Evolutionary conservation across 768 basidiomycete genomes (phyloP), one percentile per base, ranked within the genome.

Genomic region (Leccinum variicolor): DNA sequence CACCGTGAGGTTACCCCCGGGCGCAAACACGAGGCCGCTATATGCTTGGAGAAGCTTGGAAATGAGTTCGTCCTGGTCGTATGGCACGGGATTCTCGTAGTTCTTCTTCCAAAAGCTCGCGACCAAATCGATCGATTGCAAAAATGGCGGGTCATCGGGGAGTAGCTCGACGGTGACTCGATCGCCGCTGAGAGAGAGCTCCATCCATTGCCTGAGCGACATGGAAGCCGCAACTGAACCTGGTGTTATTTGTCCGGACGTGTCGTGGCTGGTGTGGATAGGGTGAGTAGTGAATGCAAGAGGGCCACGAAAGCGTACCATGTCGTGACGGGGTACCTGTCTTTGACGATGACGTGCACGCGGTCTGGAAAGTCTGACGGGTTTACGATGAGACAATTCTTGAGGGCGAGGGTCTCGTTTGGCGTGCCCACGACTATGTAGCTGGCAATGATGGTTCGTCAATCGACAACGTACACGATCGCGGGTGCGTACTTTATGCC

Each of bases 201-300:
- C 87, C 45, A 94, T 89, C 94, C 94, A 99, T 75, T 91, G 86
- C 10, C 97, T 84, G 58, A 94, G 91, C 57, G 84, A 74, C 23
- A 84, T 79, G 28, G 90, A 88, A 6, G 86, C 85, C n/a, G 89
- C 94, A 28, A 98, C 79, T 2, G 76, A 73, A 3, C 91, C 89
- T 1, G 84, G 84, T 5, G 74, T 74, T 4, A 99, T 69, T 59
- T 82, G 86, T 5, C 83, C 83, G 1, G 90, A 89, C 58, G 87
- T 84, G 64, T 95, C 92, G 61, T 92, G 87, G 48, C 92, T 95
- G 8, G 36, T n/a, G 25, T 29, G 6, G 14, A 53, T 53, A 17
- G 53, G 34, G 58, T 94, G 25, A 53, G 52, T 17, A 28, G 31
- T 47, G 39, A 21, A 43, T 41, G 28, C 11, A 26, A 39, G 7